These are phyloP conservation scores for Hypoxylon rickii DNA, from an alignment of 495 filamentous ascomycete genomes.

Conservation along the genomic window DNA sequence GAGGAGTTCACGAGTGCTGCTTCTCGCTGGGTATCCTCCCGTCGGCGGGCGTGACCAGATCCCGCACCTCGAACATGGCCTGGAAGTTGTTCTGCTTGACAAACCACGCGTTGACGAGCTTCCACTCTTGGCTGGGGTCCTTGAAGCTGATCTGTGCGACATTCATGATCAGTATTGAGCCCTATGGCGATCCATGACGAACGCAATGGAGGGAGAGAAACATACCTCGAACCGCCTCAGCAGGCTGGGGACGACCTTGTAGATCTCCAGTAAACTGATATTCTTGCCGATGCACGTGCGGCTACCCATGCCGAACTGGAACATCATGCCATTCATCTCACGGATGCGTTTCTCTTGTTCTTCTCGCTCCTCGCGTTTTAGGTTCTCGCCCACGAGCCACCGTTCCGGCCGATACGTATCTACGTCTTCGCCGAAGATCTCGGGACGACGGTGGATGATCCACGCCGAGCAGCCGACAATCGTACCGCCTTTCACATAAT, in stretches of 20 bases:
- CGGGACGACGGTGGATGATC: constrained; percentile 63
- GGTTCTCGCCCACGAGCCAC: constrained; percentile 53
- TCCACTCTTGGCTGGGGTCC: constrained; percentile 65
- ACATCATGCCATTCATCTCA: constrained; percentile 62
- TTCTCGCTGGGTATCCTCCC: constrained; percentile 1
- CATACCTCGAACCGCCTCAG: constrained; percentile 69
- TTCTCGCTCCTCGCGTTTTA: constrained; percentile 34
- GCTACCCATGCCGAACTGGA: constrained; percentile 65
- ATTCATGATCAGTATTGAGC: constrained; percentile 11
- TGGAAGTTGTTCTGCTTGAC: constrained; percentile 70
- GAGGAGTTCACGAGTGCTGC: too few species aligned
- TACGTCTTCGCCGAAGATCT: constrained; percentile 63
- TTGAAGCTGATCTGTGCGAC: constrained; percentile 56
- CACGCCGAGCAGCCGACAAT: constrained; percentile 67
- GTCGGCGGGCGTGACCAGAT: constrained; percentile 48
- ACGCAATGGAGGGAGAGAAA: constrained; percentile 1
- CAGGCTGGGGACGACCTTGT: constrained; percentile 76
- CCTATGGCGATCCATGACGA: not conserved
- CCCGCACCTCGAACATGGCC: constrained; percentile 55
- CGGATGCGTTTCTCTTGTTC: constrained; percentile 53
- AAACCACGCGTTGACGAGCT: constrained; percentile 73
- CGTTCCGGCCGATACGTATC: constrained; percentile 63
- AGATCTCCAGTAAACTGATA: constrained; percentile 75
- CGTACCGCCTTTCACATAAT: constrained; percentile 63
- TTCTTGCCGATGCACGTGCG: constrained; percentile 74